Base-by-base conservation (phyloP, 805 yeast genomes). In the Middelhovenomyces tepae region DNA sequence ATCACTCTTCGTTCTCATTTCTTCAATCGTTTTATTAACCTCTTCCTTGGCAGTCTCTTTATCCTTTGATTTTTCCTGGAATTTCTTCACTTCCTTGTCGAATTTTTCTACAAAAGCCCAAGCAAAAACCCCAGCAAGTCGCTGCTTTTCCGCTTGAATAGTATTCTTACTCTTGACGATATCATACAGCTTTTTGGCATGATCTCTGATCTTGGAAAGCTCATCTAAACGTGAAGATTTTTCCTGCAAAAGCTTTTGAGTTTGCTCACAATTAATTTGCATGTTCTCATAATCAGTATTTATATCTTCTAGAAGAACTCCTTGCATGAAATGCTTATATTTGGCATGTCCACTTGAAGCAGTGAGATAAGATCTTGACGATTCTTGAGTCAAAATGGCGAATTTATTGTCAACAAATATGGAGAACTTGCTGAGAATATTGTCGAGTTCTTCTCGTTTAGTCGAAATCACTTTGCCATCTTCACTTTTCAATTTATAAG, bases 371-470 rank as follows among this genome's bases (percentile, higher is more conserved):
- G 87, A 80, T 44, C 94, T 73, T 2, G 99, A 97, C 39, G 78
- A 82, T 46, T 91, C 96, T 54, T 91, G 99, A 1, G 94, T 84
- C 31, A 91, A 64, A 48, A 91, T 82, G 2, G 94, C 82, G 71
- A 91, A 73, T 4, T 96, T 95, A 46, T 91, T 91, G 46, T 77
- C 87, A 16, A 91, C 78, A 4, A 83, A 77, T 27, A 89, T 77
- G 28, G 79, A 75, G 50, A 78, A 85, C 42, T 68, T 71, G 43
- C 72, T 75, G 29, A 86, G 57, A 2, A 91, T 77, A 4, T 69
- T 70, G 43, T 75, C 84, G 19, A 91, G 57, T 9, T 76, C 80
- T 19, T 66, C 63, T 38, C 75, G 78, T 47, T 77, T 80, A 10
- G 61, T 64, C 1, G 86, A 72, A 0, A 82, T 56, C 2, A 64